Conservation (phyloP, 441 rosid species). For the Breynia disticha region DNA sequence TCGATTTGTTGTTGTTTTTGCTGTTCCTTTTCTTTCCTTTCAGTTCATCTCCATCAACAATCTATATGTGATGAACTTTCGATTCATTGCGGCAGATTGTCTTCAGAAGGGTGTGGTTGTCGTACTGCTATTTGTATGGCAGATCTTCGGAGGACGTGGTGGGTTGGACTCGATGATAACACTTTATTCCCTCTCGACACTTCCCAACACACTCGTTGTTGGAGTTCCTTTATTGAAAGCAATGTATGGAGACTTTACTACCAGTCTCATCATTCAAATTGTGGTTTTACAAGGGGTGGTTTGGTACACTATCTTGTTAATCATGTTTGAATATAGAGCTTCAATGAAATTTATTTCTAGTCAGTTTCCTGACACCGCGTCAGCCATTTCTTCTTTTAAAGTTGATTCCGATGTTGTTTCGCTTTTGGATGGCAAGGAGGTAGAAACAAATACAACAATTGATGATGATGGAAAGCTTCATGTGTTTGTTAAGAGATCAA, state of each 20-base stretch:
- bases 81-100: not conserved
- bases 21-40: not conserved
- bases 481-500: too few species aligned
- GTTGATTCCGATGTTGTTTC: constrained; percentile 2
- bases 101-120: not conserved
- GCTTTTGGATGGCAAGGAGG: not conserved
- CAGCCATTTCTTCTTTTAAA: constrained; percentile 2
- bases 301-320: constrained; percentile 3
- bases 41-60: not conserved
- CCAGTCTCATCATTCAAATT: constrained; percentile 1
- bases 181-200: constrained; percentile 5
- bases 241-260: not conserved
- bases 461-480: too few species aligned
- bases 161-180: constrained; percentile 1
- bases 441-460: too few species aligned
- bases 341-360: not conserved
- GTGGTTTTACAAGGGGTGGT: not conserved
- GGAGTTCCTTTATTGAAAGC: not conserved
- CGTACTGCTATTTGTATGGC: not conserved
- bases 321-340: constrained; percentile 3
- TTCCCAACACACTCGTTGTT: constrained; percentile 4
- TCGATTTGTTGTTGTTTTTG: too few species aligned
- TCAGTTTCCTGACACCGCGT: not conserved
- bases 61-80: not conserved
- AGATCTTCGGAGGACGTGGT: not conserved